A percentile compares a stretch with the other conserved stretches of the same genome.
Evolutionary conservation across 305 asterid genomes (phyloP).

Genomic region (Solanum hybrid): DNA sequence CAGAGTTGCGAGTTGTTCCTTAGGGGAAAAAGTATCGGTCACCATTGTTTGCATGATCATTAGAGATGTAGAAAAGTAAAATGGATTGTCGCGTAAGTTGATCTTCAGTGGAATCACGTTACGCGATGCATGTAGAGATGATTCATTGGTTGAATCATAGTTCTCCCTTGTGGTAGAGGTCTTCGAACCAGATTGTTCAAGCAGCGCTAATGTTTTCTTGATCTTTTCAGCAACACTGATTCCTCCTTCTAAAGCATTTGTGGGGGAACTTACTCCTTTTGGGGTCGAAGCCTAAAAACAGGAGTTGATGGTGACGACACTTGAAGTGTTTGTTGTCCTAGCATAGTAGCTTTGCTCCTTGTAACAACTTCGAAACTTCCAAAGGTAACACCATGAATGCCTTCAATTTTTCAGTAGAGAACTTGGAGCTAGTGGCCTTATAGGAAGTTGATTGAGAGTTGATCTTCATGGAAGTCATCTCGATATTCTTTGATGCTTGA

Average conservation of each 20-base stretch:
- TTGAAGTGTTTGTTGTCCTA: background rate
- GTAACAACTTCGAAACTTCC: background rate
- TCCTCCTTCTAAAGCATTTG: background rate
- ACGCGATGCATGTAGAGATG: background rate
- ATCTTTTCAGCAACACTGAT: background rate
- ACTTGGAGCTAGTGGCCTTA: background rate
- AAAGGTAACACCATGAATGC: background rate
- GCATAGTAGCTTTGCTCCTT: background rate
- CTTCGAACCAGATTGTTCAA: background rate
- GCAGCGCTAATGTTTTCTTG: background rate
- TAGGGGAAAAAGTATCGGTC: background rate
- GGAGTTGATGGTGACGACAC: background rate
- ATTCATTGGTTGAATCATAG: background rate
- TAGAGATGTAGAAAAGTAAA: background rate
- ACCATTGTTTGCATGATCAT: background rate
- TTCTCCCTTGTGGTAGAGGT: background rate
- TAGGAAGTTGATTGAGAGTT: background rate
- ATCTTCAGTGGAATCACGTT: background rate
- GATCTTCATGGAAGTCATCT: background rate
- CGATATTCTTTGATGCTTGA: background rate
- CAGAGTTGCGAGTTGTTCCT: background rate
- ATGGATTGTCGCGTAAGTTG: background rate
- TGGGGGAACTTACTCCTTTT: background rate
- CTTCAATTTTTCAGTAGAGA: background rate
- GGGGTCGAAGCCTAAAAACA: background rate